These are phyloP conservation scores for Aspergillus proliferans DNA, from an alignment of 2,329 filamentous ascomycete species.

Conservation along the genomic window DNA sequence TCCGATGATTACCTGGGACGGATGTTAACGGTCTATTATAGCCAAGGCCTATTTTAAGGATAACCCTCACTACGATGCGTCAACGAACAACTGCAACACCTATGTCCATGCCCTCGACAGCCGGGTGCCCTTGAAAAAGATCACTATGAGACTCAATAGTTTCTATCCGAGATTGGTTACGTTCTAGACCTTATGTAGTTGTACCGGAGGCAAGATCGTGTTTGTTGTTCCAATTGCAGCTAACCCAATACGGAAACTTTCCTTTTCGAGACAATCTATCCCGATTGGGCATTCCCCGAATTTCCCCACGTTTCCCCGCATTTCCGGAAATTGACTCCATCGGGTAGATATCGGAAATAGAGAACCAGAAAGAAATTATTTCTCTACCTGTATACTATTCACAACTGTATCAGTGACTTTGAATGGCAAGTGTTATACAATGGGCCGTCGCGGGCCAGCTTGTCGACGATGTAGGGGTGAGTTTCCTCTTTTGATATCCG, in stretches of 20 bases:
- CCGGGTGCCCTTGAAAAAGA: too few relatives aligned
- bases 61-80: too few relatives aligned
- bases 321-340: neutral
- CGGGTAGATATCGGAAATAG: neutral
- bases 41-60: too few relatives aligned
- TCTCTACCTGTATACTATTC: neutral
- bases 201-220: too few relatives aligned
- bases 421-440: neutral
- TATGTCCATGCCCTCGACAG: too few relatives aligned
- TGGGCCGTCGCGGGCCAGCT: neutral
- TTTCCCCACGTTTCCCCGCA: neutral
- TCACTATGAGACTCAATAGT: too few relatives aligned
- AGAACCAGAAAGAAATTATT: neutral
- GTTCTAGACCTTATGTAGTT: too few relatives aligned
- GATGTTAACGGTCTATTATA: too few relatives aligned
- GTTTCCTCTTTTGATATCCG: neutral
- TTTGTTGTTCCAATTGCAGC: too few relatives aligned
- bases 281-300: neutral
- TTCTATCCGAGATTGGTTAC: too few relatives aligned
- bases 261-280: neutral
- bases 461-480: neutral
- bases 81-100: too few relatives aligned
- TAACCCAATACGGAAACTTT: neutral
- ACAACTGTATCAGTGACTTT: neutral
- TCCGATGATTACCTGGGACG: too few relatives aligned